Evolutionary conservation across 345 rosid genomes (phyloP).

Genomic region (Viola odorata): DNA sequence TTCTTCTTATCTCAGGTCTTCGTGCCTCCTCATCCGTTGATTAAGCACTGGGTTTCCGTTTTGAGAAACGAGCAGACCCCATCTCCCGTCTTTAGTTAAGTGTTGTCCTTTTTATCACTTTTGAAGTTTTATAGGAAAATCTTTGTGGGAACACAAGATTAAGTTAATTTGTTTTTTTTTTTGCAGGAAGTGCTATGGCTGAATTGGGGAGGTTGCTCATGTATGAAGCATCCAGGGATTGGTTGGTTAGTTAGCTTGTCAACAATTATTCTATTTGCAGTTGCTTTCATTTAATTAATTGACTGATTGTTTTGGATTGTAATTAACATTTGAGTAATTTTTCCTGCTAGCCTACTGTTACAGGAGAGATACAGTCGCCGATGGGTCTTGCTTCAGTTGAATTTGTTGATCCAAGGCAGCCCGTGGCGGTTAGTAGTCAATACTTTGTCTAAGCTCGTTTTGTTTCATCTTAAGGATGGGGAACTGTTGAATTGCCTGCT

Average conservation of each 20-base stretch:
- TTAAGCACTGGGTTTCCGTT: conserved; percentile 93
- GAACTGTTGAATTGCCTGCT: not conserved
- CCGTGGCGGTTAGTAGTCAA: conserved; percentile 56
- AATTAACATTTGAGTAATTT: not conserved
- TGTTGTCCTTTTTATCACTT: conserved; percentile 17
- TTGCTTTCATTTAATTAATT: not conserved
- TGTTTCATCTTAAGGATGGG: not conserved
- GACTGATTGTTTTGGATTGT: not conserved
- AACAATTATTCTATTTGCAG: not conserved
- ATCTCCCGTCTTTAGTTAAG: conserved; percentile 62
- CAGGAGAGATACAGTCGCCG: conserved; percentile 88
- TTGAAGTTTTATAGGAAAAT: not conserved
- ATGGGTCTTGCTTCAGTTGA: conserved; percentile 87
- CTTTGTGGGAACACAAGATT: not conserved
- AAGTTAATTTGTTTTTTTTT: not conserved
- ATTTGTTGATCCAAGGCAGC: conserved; percentile 90
- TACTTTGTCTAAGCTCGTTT: too few relatives aligned
- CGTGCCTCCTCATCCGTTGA: conserved; percentile 91
- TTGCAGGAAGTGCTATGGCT: conserved; percentile 77
- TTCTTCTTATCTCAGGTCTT: conserved; percentile 41
- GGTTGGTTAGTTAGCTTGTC: conserved; percentile 54
- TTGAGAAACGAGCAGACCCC: conserved; percentile 83
- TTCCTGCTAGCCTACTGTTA: conserved; percentile 56
- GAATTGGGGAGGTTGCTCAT: conserved; percentile 84
- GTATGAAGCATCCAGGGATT: conserved; percentile 90